Evolutionary conservation across 192 early-diverging fungal genomes (phyloP).

Genomic region (Paraglomus occultum): DNA sequence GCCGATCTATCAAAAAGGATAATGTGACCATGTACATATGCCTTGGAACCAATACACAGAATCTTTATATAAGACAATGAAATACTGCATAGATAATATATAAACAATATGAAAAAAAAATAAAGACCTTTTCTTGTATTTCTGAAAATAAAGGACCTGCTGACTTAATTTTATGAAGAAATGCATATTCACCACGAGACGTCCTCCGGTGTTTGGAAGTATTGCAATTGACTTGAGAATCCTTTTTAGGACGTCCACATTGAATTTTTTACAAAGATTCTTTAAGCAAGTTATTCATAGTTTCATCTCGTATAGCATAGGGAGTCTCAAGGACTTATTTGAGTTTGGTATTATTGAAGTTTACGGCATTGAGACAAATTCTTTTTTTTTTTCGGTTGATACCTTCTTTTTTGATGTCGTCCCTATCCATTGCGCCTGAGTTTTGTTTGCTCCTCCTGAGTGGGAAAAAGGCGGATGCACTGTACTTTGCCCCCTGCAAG

Average conservation of each 20-base stretch:
- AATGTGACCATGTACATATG: not conserved
- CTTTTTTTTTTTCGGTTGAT: not conserved
- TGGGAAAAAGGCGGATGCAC: conserved; percentile 19
- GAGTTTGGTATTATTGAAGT: no score
- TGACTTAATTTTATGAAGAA: conserved; percentile 4
- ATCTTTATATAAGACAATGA: no score
- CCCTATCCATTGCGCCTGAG: not conserved
- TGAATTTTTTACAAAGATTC: conserved; percentile 15
- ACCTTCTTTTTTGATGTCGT: not conserved
- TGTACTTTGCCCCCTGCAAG: not conserved
- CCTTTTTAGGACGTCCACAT: no score
- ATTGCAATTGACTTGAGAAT: not conserved
- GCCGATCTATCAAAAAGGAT: not conserved
- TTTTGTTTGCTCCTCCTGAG: conserved; percentile 1
- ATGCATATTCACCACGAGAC: no score
- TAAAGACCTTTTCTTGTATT: no score
- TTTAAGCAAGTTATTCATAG: no score
- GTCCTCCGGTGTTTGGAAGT: no score
- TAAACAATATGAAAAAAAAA: conserved; percentile 1
- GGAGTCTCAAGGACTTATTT: not conserved
- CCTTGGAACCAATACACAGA: no score
- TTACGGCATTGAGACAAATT: not conserved
- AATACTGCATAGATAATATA: conserved; percentile 1
- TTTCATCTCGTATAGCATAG: no score
- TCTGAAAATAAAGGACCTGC: no score